phyloP scores from a whole-genome alignment of 768 basidiomycete species.

The Kwoniella botswanensis region DNA sequence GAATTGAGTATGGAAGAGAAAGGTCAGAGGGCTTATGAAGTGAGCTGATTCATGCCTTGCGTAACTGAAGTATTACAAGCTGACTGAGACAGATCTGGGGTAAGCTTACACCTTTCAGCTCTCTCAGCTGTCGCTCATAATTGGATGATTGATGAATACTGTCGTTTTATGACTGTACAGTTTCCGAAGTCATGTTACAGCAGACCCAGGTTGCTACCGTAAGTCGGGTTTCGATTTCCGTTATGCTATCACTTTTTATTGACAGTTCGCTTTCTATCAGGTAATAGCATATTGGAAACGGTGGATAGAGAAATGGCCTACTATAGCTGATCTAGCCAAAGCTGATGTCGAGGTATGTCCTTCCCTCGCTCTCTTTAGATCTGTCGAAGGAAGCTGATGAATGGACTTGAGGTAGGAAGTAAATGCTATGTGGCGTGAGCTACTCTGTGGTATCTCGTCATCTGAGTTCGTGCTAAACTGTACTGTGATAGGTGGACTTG shows the following conservation, averaged over 20 bases:
- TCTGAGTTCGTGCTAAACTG: not conserved
- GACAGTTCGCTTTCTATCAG: not conserved
- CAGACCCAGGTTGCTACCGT: conserved; percentile 80
- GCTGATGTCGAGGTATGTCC: conserved; percentile 54
- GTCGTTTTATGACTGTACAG: conserved; percentile 10
- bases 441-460: not conserved
- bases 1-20: conserved; percentile 66
- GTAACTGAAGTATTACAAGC: conserved; percentile 55
- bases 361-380: too few relatives aligned
- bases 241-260: not conserved
- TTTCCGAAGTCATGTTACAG: conserved; percentile 86
- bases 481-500: conserved; percentile 62
- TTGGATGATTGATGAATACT: too few relatives aligned
- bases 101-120: conserved; percentile 5
- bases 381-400: too few relatives aligned
- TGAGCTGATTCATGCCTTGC: conserved; percentile 54
- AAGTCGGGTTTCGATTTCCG: not conserved
- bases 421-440: conserved; percentile 78
- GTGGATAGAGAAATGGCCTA: conserved; percentile 88
- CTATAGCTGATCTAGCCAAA: conserved; percentile 71
- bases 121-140: not conserved
- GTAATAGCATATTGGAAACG: conserved; percentile 91
- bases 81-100: conserved; percentile 70
- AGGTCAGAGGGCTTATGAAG: conserved; percentile 90
- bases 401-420: conserved; percentile 64